Percentiles rank a stretch among this genome's conserved stretches.
Conservation (phyloP, 768 basidiomycete species). For the Trametopsis cervina region DNA sequence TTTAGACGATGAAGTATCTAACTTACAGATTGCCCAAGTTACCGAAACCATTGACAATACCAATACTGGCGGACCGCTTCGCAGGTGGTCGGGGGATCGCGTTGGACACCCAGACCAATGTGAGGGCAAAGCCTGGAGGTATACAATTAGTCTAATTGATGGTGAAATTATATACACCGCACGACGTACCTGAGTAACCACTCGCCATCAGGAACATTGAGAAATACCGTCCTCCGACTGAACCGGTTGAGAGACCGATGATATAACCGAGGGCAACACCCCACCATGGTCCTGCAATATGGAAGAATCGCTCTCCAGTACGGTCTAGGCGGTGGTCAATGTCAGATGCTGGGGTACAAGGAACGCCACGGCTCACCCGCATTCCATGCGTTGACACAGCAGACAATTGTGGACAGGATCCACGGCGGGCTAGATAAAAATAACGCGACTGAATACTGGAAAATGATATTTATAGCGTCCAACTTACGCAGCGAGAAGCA, state of each 20-base stretch:
- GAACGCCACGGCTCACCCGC: conserved; percentile 29
- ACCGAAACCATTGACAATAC: conserved; percentile 54
- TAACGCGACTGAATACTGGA: neutral
- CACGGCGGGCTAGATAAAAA: conserved; percentile 46
- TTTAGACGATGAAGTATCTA: no score
- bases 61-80: conserved; percentile 49
- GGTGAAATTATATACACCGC: neutral
- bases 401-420: conserved; percentile 46
- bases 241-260: conserved; percentile 48
- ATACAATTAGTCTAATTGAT: no score
- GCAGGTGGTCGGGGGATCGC: conserved; percentile 54
- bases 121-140: conserved; percentile 32
- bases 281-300: conserved; percentile 52
- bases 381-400: conserved; percentile 48
- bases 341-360: neutral
- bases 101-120: conserved; percentile 58
- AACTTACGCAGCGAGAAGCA: conserved; percentile 55
- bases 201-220: conserved; percentile 58
- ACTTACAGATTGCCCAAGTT: conserved; percentile 55
- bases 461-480: neutral
- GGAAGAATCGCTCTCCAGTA: conserved; percentile 62
- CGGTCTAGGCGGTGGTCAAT: conserved; percentile 30
- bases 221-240: conserved; percentile 48
- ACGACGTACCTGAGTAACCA: conserved; percentile 37
- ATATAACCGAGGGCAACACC: conserved; percentile 54